A percentile compares a stretch with the other conserved stretches of the same genome.
Evolutionary conservation across 108 stramenopile species (phyloP).

Genomic region (Pseudonitzschia pungens): DNA sequence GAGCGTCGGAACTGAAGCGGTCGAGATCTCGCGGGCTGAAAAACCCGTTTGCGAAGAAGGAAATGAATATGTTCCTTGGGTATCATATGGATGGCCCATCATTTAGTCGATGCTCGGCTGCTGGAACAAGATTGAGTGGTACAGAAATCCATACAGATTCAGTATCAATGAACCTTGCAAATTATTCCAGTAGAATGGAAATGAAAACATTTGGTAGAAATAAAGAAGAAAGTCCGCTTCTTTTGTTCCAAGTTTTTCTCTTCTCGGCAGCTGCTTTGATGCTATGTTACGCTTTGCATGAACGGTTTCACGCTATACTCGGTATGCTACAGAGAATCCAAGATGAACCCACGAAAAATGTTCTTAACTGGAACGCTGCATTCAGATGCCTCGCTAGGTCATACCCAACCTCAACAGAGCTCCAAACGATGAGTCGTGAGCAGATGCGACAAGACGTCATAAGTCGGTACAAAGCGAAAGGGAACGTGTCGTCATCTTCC

Average conservation of each 20-base stretch:
- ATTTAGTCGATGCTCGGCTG: background rate
- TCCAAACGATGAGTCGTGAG: conserved; percentile 69
- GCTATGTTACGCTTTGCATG: conserved; percentile 12
- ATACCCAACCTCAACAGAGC: conserved; percentile 68
- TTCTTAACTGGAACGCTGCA: conserved; percentile 46
- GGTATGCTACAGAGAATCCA: conserved; percentile 16
- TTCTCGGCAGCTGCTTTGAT: conserved; percentile 10
- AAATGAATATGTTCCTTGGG: background rate
- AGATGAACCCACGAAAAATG: conserved; percentile 6
- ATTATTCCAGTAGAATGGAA: conserved; percentile 23
- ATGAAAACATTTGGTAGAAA: background rate
- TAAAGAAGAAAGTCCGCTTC: conserved; percentile 8
- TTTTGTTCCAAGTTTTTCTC: conserved; percentile 9
- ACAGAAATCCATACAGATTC: background rate
- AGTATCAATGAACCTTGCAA: conserved; percentile 19
- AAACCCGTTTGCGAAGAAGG: conserved; percentile 8
- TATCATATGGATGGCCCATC: background rate
- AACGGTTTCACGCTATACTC: conserved; percentile 15
- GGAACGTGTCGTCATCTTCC: conserved; percentile 53
- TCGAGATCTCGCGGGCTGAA: conserved; percentile 13
- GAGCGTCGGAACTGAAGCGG: background rate
- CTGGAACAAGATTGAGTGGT: background rate
- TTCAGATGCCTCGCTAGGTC: conserved; percentile 77
- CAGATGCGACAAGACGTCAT: conserved; percentile 73
- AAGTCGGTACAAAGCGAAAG: conserved; percentile 51